Percentiles rank a stretch among this genome's conserved stretches.
phyloP scores from a whole-genome alignment of 371 early-diverging fungal species.

The Syncephalastrum sp. region DNA sequence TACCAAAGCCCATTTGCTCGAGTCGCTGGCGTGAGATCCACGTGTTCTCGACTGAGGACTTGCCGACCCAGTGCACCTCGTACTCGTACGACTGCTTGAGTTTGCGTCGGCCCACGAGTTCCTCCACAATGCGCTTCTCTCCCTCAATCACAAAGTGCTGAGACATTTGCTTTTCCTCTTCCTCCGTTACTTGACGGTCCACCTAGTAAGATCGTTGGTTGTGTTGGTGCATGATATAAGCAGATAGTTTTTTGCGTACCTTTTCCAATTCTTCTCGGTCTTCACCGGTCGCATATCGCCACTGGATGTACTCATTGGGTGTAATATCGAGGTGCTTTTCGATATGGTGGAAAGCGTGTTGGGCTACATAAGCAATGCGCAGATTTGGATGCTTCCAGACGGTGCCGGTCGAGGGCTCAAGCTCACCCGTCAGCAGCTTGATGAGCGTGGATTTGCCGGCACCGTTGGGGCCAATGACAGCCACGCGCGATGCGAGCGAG shows the following conservation, averaged over 20 bases:
- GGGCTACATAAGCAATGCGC: constrained; percentile 75
- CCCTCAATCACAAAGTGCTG: constrained; percentile 60
- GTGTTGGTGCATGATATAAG: too few species aligned
- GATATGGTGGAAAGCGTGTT: constrained; percentile 77
- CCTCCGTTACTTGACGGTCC: constrained; percentile 56
- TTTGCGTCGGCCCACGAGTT: constrained; percentile 62
- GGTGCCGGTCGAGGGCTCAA: constrained; percentile 31
- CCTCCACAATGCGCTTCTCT: constrained; percentile 59
- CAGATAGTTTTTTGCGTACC: constrained; percentile 6
- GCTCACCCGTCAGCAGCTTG: constrained; percentile 76
- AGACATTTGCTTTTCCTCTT: constrained; percentile 63
- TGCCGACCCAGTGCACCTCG: constrained; percentile 60
- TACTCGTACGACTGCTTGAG: constrained; percentile 66
- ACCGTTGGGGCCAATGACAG: constrained; percentile 73
- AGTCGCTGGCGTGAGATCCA: constrained; percentile 73
- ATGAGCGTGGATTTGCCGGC: constrained; percentile 71
- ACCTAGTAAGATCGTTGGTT: neutral
- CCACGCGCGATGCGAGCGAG: constrained; percentile 69
- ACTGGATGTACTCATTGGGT: constrained; percentile 66
- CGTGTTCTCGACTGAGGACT: constrained; percentile 56
- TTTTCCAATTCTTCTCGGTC: constrained; percentile 65
- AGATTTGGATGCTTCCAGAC: constrained; percentile 58
- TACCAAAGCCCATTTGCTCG: constrained; percentile 64
- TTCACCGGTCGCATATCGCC: constrained; percentile 68
- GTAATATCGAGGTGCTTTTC: constrained; percentile 66